Base-by-base conservation (phyloP, 441 rosid genomes). In the Eruca vesicaria region DNA sequence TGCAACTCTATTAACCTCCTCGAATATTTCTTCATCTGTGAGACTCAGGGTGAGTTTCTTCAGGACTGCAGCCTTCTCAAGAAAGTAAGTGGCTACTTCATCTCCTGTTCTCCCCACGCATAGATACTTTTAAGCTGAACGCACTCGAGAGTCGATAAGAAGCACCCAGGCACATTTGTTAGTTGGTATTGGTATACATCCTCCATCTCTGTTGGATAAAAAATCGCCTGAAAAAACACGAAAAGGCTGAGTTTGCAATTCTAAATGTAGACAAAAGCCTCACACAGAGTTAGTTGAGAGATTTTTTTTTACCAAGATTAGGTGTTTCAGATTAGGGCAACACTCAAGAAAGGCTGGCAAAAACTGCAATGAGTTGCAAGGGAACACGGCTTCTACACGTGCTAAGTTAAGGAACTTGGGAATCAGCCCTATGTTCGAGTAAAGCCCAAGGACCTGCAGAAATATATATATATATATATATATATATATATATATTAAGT, bases 251-350 rank as follows among this genome's bases (percentile, higher is more conserved):
- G 55, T 21, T 48, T 23, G 1, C 1, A 23, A 29, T 26, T 26
- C 5, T 16, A 48, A 23, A 28, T 11, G 16, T 66, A 3, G 55
- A 33, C 23, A 55, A 9, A 36, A 21, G n/a, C n/a, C n/a, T 31
- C 63, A 15, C 26, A 23, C 1, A 1, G 26, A 1, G 26, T 23
- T 23, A 23, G 3, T 23, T 23, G 26, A 43, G 18, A 23, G 53
- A n/a, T 7, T 5, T 8, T n/a, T 45, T 45, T 45, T 6, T 48
- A 48, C 55, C 55, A 48, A 32, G 36, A 48, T 57, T 11, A 69
- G 65, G 73, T 69, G 73, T 57, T 69, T 69, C 73, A 69, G 65
- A 23, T 57, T 69, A 38, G 64, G 56, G 73, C 7, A 57, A 23
- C 65, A 9, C 38, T 69, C 56, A 26, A 69, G 65, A 26, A 69